Base-by-base conservation (phyloP, 2,329 filamentous ascomycete species). In the Aspergillus intermedius region DNA sequence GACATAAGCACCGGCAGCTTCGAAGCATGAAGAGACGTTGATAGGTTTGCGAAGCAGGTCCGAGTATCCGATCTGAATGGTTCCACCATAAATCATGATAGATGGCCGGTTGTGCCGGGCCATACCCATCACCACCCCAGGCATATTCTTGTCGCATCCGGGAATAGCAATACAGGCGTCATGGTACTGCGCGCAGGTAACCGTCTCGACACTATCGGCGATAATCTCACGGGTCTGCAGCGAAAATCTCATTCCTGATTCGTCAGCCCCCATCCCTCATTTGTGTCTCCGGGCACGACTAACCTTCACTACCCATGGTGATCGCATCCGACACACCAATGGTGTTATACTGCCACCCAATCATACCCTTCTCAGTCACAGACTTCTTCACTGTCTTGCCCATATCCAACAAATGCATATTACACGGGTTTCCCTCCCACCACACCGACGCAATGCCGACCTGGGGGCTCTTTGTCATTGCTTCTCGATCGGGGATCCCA, bases 371-470 rank as follows among this genome's bases (percentile, higher is more conserved):
- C 60, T 87, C 87, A 59, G 86, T 76, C 2, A 96, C 78, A 1
- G 87, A 80, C 58, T 82, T 83, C 71, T 96, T 97, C 60, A 93
- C 87, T 43, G 88, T 87, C 63, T 88, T 90, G 32, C 87, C 91
- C 53, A 97, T 79, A 56, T 95, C 89, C 51, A 94, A 78, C 55
- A 97, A 83, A 85, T 74, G 61, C 65, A 74, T 70, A 47, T 95
- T 95, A 82, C 91, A 96, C 34, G 91, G 88, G 66, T 96, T 96
- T 23, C 91, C 91, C 71, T 96, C 90, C 91, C 91, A 97, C 91
- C 91, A 96, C 4, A 96, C 88, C 4, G 87, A 90, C 6, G 90
- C 86, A 63, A 96, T 82, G 49, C 91, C 91, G 22, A 97, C 87
- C 55, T 97, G 91, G 10, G 91, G 88, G 46, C 87, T 86, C 49